Conservation (phyloP, 768 basidiomycete genomes). For the Podaxis sp. region DNA sequence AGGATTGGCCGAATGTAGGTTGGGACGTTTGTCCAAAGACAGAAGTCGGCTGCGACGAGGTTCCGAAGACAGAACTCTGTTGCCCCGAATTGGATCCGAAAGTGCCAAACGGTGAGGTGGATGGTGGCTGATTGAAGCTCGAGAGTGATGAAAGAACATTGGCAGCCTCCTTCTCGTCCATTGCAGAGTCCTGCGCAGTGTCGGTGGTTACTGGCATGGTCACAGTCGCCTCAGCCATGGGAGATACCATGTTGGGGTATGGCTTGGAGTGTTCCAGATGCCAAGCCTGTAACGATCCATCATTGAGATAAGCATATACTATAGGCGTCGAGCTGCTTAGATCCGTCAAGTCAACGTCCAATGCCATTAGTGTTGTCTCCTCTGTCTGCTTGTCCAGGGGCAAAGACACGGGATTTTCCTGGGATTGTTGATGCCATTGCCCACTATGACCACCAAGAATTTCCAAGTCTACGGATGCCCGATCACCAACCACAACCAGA, state of each 20-base stretch:
- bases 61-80: conserved; percentile 9
- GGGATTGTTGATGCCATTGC: conserved; percentile 50
- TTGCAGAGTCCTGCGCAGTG: conserved; percentile 6
- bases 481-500: conserved; percentile 47
- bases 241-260: conserved; percentile 56
- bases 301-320: conserved; percentile 74
- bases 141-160: conserved; percentile 14
- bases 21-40: conserved; percentile 33
- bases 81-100: background rate
- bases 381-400: conserved; percentile 69
- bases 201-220: background rate
- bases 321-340: conserved; percentile 47
- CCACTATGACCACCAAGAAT: conserved; percentile 39
- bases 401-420: conserved; percentile 55
- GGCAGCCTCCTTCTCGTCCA: conserved; percentile 13
- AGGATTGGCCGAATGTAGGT: conserved; percentile 22
- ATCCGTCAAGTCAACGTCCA: conserved; percentile 68
- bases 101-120: background rate
- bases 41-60: conserved; percentile 16
- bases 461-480: conserved; percentile 47
- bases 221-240: conserved; percentile 18
- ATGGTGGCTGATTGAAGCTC: conserved; percentile 1
- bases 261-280: conserved; percentile 58
- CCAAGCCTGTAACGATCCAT: conserved; percentile 79
- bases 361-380: conserved; percentile 66